phyloP scores from a whole-genome alignment of 1,284 basidiomycete species.

The Heterobasidion irregulare region DNA sequence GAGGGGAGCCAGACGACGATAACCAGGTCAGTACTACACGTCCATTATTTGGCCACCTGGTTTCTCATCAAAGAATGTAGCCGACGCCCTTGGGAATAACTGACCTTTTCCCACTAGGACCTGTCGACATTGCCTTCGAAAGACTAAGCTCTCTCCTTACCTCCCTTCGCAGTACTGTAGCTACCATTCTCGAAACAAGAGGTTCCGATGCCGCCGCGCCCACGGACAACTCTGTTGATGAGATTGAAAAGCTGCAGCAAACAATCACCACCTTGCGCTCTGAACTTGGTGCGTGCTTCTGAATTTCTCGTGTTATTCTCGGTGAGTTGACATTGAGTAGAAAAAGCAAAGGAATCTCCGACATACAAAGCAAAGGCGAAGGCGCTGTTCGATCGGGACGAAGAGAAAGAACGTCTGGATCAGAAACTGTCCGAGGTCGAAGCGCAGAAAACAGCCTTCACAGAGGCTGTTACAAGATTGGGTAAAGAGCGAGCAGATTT shows the following conservation, averaged over 20 bases:
- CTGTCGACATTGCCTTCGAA: conserved; percentile 42
- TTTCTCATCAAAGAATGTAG: conserved; percentile 19
- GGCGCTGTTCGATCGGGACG: conserved; percentile 45
- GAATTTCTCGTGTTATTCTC: neutral
- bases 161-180: conserved; percentile 30
- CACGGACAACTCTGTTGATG: conserved; percentile 16
- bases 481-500: conserved; percentile 58
- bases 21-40: conserved; percentile 5
- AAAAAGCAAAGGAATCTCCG: conserved; percentile 33
- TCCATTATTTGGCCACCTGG: neutral
- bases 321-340: conserved; percentile 22
- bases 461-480: conserved; percentile 53
- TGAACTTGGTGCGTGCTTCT: conserved; percentile 44
- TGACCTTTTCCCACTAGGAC: conserved; percentile 53
- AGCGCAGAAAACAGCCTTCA: conserved; percentile 57
- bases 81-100: conserved; percentile 36
- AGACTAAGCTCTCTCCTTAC: conserved; percentile 40
- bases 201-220: neutral
- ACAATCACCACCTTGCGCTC: conserved; percentile 39
- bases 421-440: conserved; percentile 50
- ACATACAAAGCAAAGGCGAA: conserved; percentile 32
- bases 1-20: conserved; percentile 8
- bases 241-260: conserved; percentile 37
- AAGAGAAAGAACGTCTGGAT: conserved; percentile 44
- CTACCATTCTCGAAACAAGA: conserved; percentile 9